phyloP scores from a whole-genome alignment of 306 rosid species.

The Datisca glomerata region DNA sequence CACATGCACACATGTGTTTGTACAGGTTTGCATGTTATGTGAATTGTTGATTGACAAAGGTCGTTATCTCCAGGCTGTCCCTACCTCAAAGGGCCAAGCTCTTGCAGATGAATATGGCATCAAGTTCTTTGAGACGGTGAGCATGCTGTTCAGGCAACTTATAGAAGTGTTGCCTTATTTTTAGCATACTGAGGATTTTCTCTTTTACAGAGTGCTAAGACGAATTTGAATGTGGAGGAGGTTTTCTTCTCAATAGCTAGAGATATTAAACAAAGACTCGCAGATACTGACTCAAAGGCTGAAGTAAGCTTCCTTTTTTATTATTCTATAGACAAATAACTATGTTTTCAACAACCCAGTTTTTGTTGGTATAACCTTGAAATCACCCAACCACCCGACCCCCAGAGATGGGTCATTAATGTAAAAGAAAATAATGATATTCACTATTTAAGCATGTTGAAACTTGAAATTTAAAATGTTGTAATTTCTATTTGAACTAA shows the following conservation, averaged over 20 bases:
- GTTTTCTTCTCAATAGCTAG: conserved; percentile 95
- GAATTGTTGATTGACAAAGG: conserved; percentile 11
- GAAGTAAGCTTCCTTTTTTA: conserved; percentile 42
- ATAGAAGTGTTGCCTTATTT: conserved; percentile 6
- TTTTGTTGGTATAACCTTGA: too few species aligned
- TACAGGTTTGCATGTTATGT: conserved; percentile 7
- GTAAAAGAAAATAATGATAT: too few species aligned
- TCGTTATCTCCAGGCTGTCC: conserved; percentile 64
- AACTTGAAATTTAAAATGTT: too few species aligned
- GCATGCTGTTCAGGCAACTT: conserved; percentile 9
- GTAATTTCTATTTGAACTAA: too few species aligned
- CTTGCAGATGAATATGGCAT: conserved; percentile 94
- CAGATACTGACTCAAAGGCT: conserved; percentile 77
- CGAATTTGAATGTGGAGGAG: conserved; percentile 89
- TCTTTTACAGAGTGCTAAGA: conserved; percentile 81
- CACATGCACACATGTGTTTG: conserved; percentile 8
- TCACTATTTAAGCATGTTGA: too few species aligned
- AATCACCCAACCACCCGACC: too few species aligned
- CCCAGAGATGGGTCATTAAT: too few species aligned
- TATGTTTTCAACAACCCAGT: too few species aligned
- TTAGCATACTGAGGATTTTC: conserved; percentile 20
- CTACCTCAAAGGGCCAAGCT: conserved; percentile 92
- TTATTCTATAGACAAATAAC: too few species aligned
- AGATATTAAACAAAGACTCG: conserved; percentile 92
- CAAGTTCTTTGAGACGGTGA: conserved; percentile 91